A percentile compares a stretch with the other conserved stretches of the same genome.
Evolutionary conservation across 2,329 filamentous ascomycete species (phyloP).

Genomic region (Elsinoe australis): DNA sequence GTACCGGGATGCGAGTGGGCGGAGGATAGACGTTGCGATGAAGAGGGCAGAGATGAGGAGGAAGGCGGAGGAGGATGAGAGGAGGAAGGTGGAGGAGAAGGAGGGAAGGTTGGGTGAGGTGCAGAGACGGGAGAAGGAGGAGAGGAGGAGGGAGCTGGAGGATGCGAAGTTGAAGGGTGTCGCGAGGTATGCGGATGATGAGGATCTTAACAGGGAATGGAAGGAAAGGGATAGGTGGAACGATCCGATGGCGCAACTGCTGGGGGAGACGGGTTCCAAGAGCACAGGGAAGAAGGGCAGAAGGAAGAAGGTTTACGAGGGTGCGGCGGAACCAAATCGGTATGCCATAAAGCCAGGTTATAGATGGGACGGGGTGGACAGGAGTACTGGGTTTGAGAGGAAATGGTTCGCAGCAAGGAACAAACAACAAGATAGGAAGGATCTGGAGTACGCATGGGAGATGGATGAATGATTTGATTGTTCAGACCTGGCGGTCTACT

Average conservation of each 20-base stretch:
- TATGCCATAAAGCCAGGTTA: slow-evolving; percentile 91
- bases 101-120: slow-evolving; percentile 77
- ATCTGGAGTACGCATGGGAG: slow-evolving; percentile 87
- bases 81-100: slow-evolving; percentile 56
- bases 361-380: slow-evolving; percentile 94
- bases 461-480: slow-evolving; percentile 65
- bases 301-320: slow-evolving; percentile 60
- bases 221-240: slow-evolving; percentile 77
- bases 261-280: slow-evolving; percentile 52
- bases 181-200: slow-evolving; percentile 75
- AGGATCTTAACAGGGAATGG: slow-evolving; percentile 74
- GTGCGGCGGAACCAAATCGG: slow-evolving; percentile 76
- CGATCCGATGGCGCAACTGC: slow-evolving; percentile 79
- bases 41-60: slow-evolving; percentile 78
- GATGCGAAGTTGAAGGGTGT: slow-evolving; percentile 78
- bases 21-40: slow-evolving; percentile 90
- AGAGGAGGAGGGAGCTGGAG: slow-evolving; percentile 58
- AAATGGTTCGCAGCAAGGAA: slow-evolving; percentile 89
- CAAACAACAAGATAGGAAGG: slow-evolving; percentile 64
- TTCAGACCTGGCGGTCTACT: slow-evolving; percentile 20
- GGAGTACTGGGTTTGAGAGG: slow-evolving; percentile 86
- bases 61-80: slow-evolving; percentile 63
- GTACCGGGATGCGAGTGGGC: slow-evolving; percentile 87
- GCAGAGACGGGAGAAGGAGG: slow-evolving; percentile 61
- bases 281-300: slow-evolving; percentile 50